These are phyloP conservation scores for Chiua virens DNA, from an alignment of 768 basidiomycete genomes.

Conservation along the genomic window DNA sequence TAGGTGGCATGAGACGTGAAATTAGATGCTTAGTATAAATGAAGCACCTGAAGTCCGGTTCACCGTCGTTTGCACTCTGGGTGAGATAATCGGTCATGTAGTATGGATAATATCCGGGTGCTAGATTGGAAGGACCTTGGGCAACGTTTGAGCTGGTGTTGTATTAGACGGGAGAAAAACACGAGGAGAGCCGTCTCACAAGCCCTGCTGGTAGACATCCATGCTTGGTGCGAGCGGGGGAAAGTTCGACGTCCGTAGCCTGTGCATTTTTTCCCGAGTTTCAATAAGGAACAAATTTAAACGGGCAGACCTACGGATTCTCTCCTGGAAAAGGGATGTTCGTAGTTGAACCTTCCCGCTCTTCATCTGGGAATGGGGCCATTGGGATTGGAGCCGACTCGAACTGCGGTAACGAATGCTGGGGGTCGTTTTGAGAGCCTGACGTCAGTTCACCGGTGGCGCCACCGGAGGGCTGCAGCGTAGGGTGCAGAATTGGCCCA, in stretches of 20 bases:
- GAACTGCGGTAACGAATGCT: slow-evolving; percentile 6
- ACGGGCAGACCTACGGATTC: slow-evolving; percentile 12
- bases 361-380: slow-evolving; percentile 2
- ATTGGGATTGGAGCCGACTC: not conserved
- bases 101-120: slow-evolving; percentile 4
- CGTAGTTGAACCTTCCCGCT: slow-evolving; percentile 5
- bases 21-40: slow-evolving; percentile 8
- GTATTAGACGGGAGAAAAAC: not conserved
- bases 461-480: slow-evolving; percentile 5
- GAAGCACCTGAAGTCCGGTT: slow-evolving; percentile 12
- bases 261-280: not conserved
- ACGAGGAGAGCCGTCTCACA: slow-evolving; percentile 10
- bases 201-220: slow-evolving; percentile 7
- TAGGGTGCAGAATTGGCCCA: slow-evolving; percentile 7
- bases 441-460: slow-evolving; percentile 4
- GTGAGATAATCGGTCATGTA: slow-evolving; percentile 8
- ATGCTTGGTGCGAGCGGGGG: not conserved
- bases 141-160: slow-evolving; percentile 9
- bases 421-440: not conserved
- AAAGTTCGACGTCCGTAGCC: slow-evolving; percentile 4
- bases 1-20: slow-evolving; percentile 8
- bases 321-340: not conserved
- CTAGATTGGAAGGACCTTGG: not conserved
- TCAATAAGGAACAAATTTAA: not conserved
- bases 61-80: not conserved